A percentile compares a stretch with the other conserved stretches of the same genome.
Conservation (phyloP, 805 yeast genomes). For the Lipomyces sp. region DNA sequence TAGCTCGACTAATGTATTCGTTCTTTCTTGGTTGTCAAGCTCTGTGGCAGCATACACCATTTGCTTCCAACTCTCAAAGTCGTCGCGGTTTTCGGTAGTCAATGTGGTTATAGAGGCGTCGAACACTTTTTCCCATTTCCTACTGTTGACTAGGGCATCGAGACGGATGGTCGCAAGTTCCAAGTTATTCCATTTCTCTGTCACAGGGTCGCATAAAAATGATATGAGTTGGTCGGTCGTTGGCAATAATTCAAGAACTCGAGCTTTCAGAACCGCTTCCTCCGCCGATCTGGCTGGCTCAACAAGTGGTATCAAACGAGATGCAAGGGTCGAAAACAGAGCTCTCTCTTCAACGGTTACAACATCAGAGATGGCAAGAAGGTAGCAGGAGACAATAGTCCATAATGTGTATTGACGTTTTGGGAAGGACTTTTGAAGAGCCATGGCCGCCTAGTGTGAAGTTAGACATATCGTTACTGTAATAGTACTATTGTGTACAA, state of each 20-base stretch:
- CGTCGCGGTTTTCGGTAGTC: slow-evolving; percentile 58
- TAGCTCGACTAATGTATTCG: slow-evolving; percentile 46
- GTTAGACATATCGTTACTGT: not conserved
- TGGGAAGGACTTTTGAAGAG: slow-evolving; percentile 30
- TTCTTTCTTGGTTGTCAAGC: slow-evolving; percentile 40
- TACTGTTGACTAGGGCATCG: slow-evolving; percentile 51
- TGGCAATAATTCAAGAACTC: slow-evolving; percentile 47
- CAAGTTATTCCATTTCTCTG: slow-evolving; percentile 53
- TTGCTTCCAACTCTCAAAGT: slow-evolving; percentile 74
- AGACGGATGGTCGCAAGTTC: slow-evolving; percentile 56
- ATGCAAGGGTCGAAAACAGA: slow-evolving; percentile 65
- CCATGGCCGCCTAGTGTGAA: slow-evolving; percentile 28
- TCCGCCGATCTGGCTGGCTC: slow-evolving; percentile 63
- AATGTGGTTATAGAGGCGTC: slow-evolving; percentile 52
- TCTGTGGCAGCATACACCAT: slow-evolving; percentile 54
- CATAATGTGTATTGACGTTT: slow-evolving; percentile 27
- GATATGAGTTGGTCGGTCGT: slow-evolving; percentile 48
- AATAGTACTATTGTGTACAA: not conserved
- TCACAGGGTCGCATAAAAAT: slow-evolving; percentile 37
- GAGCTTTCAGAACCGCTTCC: slow-evolving; percentile 65
- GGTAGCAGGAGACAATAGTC: slow-evolving; percentile 27
- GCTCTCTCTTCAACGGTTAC: slow-evolving; percentile 53
- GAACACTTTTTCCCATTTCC: slow-evolving; percentile 54
- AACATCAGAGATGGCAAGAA: slow-evolving; percentile 42
- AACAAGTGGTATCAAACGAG: slow-evolving; percentile 58